Percentiles rank a stretch among this genome's conserved stretches.
Evolutionary conservation across 2,329 filamentous ascomycete genomes (phyloP).

Genomic region (Arthrobotrys musiformis): DNA sequence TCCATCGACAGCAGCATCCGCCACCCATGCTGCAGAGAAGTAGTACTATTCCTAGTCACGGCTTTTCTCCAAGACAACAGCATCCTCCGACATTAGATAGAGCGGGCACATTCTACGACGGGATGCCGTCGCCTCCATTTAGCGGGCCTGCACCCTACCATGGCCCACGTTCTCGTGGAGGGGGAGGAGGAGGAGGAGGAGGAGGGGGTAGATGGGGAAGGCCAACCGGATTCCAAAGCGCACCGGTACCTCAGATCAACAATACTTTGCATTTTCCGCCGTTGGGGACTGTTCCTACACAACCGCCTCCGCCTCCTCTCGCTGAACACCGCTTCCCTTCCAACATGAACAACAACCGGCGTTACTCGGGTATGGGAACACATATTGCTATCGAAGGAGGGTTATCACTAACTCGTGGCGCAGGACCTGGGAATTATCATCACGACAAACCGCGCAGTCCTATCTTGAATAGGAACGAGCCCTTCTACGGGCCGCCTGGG

Average conservation of each 20-base stretch:
- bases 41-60: slow-evolving; percentile 31
- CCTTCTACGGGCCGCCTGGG: slow-evolving; percentile 10
- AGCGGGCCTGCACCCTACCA: slow-evolving; percentile 8
- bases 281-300: slow-evolving; percentile 33
- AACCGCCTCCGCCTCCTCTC: slow-evolving; percentile 24
- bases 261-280: slow-evolving; percentile 53
- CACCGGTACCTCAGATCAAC: slow-evolving; percentile 47
- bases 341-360: slow-evolving; percentile 27
- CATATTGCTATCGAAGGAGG: neutral
- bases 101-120: slow-evolving; percentile 22
- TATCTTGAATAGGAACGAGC: slow-evolving; percentile 2
- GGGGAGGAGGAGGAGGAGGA: neutral
- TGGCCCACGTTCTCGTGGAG: slow-evolving; percentile 21
- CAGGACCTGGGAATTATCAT: slow-evolving; percentile 27
- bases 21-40: slow-evolving; percentile 38
- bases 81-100: slow-evolving; percentile 33
- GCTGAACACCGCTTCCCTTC: slow-evolving; percentile 20
- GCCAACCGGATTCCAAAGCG: slow-evolving; percentile 6
- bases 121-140: slow-evolving; percentile 5
- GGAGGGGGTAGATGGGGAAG: slow-evolving; percentile 28
- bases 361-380: slow-evolving; percentile 30
- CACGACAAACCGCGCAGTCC: slow-evolving; percentile 35
- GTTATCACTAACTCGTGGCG: neutral
- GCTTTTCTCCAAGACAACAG: neutral
- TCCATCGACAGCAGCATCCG: slow-evolving; percentile 39